Conservation (phyloP, 2,329 filamentous ascomycete genomes). For the Botrytis hyacinthi region DNA sequence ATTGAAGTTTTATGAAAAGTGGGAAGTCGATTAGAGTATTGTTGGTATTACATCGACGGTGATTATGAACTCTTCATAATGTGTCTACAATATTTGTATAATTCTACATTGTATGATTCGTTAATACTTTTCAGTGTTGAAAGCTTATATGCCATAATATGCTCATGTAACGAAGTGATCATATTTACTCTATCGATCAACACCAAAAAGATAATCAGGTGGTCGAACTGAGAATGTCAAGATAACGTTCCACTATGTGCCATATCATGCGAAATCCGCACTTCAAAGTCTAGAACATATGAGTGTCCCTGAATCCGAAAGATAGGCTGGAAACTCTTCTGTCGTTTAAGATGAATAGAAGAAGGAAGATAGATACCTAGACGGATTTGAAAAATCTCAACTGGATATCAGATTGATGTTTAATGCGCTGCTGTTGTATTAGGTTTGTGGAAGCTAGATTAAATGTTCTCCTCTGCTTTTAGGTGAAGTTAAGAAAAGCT, state of each 20-base stretch:
- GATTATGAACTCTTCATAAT: not conserved
- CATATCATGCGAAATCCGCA: not conserved
- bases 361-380: not conserved
- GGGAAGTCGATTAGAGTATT: not conserved
- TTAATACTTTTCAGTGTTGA: not conserved
- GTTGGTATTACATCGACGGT: not conserved
- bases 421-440: not conserved
- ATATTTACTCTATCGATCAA: not conserved
- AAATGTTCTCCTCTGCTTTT: not conserved
- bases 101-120: not conserved
- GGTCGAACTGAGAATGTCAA: not conserved
- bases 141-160: not conserved
- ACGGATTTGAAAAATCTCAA: not conserved
- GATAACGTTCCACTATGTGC: not conserved
- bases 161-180: not conserved
- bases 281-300: not conserved
- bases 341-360: not conserved
- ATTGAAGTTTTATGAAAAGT: not conserved
- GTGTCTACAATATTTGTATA: not conserved
- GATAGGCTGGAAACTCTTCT: not conserved
- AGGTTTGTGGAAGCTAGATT: not conserved
- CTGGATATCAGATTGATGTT: not conserved
- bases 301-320: not conserved
- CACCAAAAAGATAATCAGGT: not conserved
- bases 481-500: not conserved